Evolutionary conservation across 208 protist species (phyloP).

Genomic region (Crithidia expoeki): DNA sequence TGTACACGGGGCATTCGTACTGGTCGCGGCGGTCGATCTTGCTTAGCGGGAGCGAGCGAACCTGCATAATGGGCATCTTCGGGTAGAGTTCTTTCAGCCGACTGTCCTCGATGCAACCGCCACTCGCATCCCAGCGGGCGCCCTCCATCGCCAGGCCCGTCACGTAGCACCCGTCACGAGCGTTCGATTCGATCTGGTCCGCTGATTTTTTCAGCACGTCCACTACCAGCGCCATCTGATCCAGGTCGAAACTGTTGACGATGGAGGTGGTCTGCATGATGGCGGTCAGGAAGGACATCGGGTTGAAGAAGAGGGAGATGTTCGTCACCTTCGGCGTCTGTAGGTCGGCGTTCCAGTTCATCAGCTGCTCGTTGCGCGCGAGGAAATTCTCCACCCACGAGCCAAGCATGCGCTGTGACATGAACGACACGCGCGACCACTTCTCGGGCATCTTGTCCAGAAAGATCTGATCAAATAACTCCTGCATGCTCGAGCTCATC

Average conservation of each 20-base stretch:
- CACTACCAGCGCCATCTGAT: conserved; percentile 95
- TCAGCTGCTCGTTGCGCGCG: conserved; percentile 93
- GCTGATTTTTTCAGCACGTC: conserved; percentile 97
- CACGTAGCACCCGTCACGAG: conserved; percentile 98
- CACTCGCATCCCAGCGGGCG: conserved; percentile 95
- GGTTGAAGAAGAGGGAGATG: conserved; percentile 98
- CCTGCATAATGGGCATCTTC: conserved; percentile 95
- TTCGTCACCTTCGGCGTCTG: conserved; percentile 95
- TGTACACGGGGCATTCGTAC: conserved; percentile 98
- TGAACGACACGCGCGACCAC: conserved; percentile 97
- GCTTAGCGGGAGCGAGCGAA: conserved; percentile 88
- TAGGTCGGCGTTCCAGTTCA: conserved; percentile 93
- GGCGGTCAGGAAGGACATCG: conserved; percentile 99
- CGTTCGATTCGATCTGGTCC: conserved; percentile 93
- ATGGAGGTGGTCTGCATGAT: conserved; percentile 99
- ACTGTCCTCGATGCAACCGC: conserved; percentile 92
- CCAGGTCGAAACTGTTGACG: conserved; percentile 96
- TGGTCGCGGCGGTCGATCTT: conserved; percentile 94
- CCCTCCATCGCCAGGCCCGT: conserved; percentile 97
- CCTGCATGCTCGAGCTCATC: conserved; percentile 92
- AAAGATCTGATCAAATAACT: conserved; percentile 93
- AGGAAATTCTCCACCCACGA: conserved; percentile 97
- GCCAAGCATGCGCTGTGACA: conserved; percentile 93
- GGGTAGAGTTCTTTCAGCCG: conserved; percentile 95
- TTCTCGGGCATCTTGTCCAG: conserved; percentile 93